These are phyloP conservation scores for Cutaneotrichosporon cavernicola DNA, from an alignment of 1,284 basidiomycete species.

Conservation along the genomic window DNA sequence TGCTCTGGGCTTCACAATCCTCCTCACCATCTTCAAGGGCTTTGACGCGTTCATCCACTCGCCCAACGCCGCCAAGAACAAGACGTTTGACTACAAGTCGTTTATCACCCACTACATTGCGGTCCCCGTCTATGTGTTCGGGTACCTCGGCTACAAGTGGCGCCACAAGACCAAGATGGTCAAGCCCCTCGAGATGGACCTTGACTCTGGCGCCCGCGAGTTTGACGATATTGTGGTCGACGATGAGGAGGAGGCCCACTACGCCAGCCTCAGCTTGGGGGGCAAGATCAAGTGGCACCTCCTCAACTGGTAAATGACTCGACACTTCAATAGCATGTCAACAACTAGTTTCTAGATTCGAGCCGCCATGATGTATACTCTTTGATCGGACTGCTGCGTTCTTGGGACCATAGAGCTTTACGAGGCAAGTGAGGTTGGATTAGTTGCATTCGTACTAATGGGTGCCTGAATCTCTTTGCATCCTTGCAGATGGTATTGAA, in stretches of 20 bases:
- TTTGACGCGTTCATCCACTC: conserved; percentile 61
- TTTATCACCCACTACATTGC: conserved; percentile 59
- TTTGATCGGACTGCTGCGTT: not conserved
- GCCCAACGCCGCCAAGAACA: conserved; percentile 1
- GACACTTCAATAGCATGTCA: not conserved
- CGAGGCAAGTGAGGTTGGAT: not conserved
- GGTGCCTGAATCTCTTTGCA: too few relatives aligned
- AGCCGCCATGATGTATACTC: not conserved
- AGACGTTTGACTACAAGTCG: conserved; percentile 54
- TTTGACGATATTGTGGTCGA: conserved; percentile 64
- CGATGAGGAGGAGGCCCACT: conserved; percentile 34
- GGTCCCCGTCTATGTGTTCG: conserved; percentile 57
- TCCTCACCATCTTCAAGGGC: conserved; percentile 67
- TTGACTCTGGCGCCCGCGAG: conserved; percentile 63
- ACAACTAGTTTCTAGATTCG: not conserved
- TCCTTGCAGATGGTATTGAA: not conserved
- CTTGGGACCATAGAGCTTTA: not conserved
- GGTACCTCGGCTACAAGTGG: conserved; percentile 64
- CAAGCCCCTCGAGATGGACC: conserved; percentile 61
- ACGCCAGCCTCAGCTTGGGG: conserved; percentile 36
- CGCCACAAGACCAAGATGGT: conserved; percentile 60
- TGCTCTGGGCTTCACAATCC: conserved; percentile 60
- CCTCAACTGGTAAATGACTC: conserved; percentile 44
- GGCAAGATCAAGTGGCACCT: conserved; percentile 44
- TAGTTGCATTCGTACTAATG: too few relatives aligned